A percentile compares a stretch with the other conserved stretches of the same genome.
Conservation (phyloP, 345 rosid species). For the Camelina hispida region DNA sequence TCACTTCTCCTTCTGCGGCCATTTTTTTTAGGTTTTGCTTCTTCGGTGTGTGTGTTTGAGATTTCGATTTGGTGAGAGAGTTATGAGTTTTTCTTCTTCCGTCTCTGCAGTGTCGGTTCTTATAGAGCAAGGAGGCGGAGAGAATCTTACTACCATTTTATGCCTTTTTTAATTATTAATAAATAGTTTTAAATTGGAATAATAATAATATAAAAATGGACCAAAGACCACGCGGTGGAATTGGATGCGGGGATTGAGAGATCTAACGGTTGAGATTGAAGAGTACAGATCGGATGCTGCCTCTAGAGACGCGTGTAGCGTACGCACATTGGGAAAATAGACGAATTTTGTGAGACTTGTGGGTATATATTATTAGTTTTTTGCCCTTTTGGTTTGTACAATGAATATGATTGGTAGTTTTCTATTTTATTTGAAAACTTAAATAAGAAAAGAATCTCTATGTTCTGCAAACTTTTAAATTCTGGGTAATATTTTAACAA, state of each 20-base stretch:
- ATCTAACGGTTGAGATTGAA: conserved; percentile 24
- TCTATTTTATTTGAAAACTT: not conserved
- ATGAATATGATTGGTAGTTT: not conserved
- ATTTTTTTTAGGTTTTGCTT: conserved; percentile 13
- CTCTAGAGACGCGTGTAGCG: conserved; percentile 20
- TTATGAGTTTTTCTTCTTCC: not conserved
- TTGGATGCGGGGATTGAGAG: not conserved
- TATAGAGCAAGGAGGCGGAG: conserved; percentile 19
- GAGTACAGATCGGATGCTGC: not conserved
- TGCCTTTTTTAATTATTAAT: not conserved
- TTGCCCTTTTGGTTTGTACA: not conserved
- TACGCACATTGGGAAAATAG: not conserved
- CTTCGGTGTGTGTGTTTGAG: not conserved
- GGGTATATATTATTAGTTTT: no score
- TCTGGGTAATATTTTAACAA: no score
- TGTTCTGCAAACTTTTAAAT: no score
- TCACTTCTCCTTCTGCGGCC: conserved; percentile 69
- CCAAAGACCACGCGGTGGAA: conserved; percentile 37
- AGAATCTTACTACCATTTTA: conserved; percentile 28
- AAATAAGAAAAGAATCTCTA: no score
- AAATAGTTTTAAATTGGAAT: not conserved
- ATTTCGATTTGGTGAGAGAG: conserved; percentile 8
- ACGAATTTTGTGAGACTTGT: not conserved
- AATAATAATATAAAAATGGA: not conserved
- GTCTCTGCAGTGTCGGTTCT: conserved; percentile 8